Evolutionary conservation across 768 basidiomycete genomes (phyloP).

Genomic region (Coprinopsis strossmayeri): DNA sequence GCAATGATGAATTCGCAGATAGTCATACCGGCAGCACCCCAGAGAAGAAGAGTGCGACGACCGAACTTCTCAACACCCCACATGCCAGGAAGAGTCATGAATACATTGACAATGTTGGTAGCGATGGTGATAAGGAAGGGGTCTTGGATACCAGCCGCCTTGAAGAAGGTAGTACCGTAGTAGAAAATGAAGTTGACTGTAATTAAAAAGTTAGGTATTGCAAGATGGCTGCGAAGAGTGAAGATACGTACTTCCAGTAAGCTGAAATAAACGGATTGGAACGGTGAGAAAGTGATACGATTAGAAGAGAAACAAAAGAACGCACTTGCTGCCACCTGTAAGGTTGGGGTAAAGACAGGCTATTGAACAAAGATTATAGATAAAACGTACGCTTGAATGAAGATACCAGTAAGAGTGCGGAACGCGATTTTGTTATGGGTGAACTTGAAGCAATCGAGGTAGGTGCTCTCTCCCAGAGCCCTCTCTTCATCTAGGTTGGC

Average conservation of each 20-base stretch:
- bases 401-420: slow-evolving; percentile 79
- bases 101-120: slow-evolving; percentile 71
- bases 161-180: slow-evolving; percentile 65
- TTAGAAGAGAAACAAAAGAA: too few species aligned
- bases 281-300: too few species aligned
- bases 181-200: slow-evolving; percentile 74
- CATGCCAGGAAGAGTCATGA: slow-evolving; percentile 76
- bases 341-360: too few species aligned
- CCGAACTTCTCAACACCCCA: slow-evolving; percentile 79
- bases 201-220: too few species aligned
- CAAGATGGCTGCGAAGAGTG: too few species aligned
- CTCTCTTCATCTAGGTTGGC: slow-evolving; percentile 59
- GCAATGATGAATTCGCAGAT: slow-evolving; percentile 77
- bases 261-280: too few species aligned
- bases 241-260: too few species aligned
- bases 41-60: slow-evolving; percentile 72
- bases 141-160: slow-evolving; percentile 48
- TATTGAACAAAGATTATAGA: too few species aligned
- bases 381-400: slow-evolving; percentile 66
- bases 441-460: slow-evolving; percentile 51
- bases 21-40: slow-evolving; percentile 78
- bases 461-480: slow-evolving; percentile 52
- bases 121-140: slow-evolving; percentile 60
- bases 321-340: too few species aligned
- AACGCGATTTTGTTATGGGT: slow-evolving; percentile 57